Evolutionary conservation across 768 basidiomycete species (phyloP), one percentile per base, ranked within the genome.

Genomic region (Ramaria rubella): DNA sequence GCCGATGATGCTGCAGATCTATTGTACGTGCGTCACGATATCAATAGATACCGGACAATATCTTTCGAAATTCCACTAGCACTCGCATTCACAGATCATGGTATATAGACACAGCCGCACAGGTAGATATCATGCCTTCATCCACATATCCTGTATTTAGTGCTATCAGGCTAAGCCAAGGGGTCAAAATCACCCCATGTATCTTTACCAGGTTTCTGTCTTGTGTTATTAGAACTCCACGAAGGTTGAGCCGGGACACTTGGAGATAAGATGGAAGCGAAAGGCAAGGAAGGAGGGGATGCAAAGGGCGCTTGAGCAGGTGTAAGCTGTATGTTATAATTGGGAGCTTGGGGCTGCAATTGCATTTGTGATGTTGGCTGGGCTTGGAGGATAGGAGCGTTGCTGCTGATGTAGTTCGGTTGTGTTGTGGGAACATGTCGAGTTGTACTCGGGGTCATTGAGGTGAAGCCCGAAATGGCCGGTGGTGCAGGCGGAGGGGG

Each of bases 141-240:
- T n/a, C 40, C 40, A 42, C 40, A 42, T 42, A 42, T 42, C 8
- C 14, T 7, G 23, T 42, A 40, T 17, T 40, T 4, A 17, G 2
- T 8, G 9, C 40, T 17, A 7, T 42, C 17, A 3, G 23, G 17
- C 40, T 42, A 42, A 17, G 79, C 76, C 44, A 89, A 71, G 12
- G 90, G 90, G 72, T 92, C 90, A 65, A 92, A 92, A 66, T 88
- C 90, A 23, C 81, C 81, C 86, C 86, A 90, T 58, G 83, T 83
- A 60, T 83, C 78, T 62, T 85, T 86, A 30, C 81, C 77, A 14
- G 77, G 62, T 46, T 74, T 77, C 60, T 81, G 55, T 33, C 29
- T 82, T 15, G 74, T 67, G 5, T 73, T 61, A 8, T 61, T 29
- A 19, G 65, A 60, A 64, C 60, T 68, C 38, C 77, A 70, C 27